Base-by-base conservation (phyloP, 768 basidiomycete genomes). In the Serendipita vermifera region DNA sequence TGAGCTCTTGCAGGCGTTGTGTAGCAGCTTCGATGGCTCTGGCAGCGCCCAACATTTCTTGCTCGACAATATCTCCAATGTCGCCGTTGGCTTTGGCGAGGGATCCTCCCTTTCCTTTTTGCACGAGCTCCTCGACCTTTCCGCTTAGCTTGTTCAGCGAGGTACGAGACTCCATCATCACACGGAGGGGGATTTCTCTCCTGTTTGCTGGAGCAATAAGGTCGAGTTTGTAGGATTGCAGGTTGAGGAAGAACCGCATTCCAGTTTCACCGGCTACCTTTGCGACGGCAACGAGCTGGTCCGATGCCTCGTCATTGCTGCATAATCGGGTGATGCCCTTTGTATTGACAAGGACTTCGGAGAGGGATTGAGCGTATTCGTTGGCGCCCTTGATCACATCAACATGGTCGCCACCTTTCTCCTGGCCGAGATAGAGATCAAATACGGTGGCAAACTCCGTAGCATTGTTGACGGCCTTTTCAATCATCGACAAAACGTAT, bases 361-460 rank as follows among this genome's bases (percentile, higher is more conserved):
- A 76, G 41, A 98, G 73, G 4, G 87, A 82, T 69, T 99, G 96
- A 0, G 94, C 93, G 57, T 97, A 82, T 64, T 94, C 92, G 70
- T 97, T 97, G 59, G 94, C 90, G 48, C 85, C 82, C 70, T 96
- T 96, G 75, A 99, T 98, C 56, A 98, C 96, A 53, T 96, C 90
- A 59, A 99, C 96, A 65, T 97, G 82, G 55, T 96, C 89, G 6
- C 93, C 96, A 31, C 94, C 94, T 39, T 73, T 73, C 61, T 94
- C 90, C 22, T 84, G 84, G 59, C 82, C 78, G 20, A 98, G 78
- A 69, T 88, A 89, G 7, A 96, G 79, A 66, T 91, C 90, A 73
- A 90, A 98, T 57, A 91, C 76, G 15, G 86, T 87, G 7, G 94
- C 96, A 64, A 99, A 98, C 64, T 99, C 94, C 43, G 83, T 97